Evolutionary conservation across 2,329 filamentous ascomycete species (phyloP).

Genomic region (Aureobasidium sp.): DNA sequence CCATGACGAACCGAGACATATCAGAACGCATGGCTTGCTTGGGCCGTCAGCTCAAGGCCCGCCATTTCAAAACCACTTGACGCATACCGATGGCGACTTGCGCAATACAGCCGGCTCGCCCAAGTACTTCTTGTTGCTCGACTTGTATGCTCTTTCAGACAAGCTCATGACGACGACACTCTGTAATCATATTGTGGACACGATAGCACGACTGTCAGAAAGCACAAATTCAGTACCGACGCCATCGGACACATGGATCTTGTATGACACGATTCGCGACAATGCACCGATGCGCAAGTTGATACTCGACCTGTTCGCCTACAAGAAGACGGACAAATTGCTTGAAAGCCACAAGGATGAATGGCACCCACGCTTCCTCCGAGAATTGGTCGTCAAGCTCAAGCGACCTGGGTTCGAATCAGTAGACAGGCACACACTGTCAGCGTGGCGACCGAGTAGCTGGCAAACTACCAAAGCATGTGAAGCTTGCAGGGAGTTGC

Average conservation of each 20-base stretch:
- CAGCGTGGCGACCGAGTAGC: conserved; percentile 33
- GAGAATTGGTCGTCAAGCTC: conserved; percentile 40
- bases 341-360: conserved; percentile 40
- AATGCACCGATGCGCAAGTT: conserved; percentile 35
- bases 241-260: conserved; percentile 41
- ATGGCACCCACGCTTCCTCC: conserved; percentile 43
- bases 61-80: conserved; percentile 2
- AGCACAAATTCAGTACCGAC: conserved; percentile 44
- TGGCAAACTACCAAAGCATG: conserved; percentile 31
- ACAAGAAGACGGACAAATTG: conserved; percentile 46
- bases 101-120: conserved; percentile 42
- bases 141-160: conserved; percentile 42
- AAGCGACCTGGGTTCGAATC: conserved; percentile 40
- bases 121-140: conserved; percentile 45
- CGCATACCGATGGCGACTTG: conserved; percentile 29
- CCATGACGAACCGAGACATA: not conserved
- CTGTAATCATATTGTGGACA: conserved; percentile 39
- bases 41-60: not conserved
- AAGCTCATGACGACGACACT: conserved; percentile 41
- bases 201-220: conserved; percentile 40
- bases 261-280: conserved; percentile 40
- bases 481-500: conserved; percentile 33
- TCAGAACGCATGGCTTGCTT: not conserved
- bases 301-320: conserved; percentile 45
- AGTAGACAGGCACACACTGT: conserved; percentile 36